Base-by-base conservation (phyloP, 257 asterid genomes). In the Scutellaria minor region DNA sequence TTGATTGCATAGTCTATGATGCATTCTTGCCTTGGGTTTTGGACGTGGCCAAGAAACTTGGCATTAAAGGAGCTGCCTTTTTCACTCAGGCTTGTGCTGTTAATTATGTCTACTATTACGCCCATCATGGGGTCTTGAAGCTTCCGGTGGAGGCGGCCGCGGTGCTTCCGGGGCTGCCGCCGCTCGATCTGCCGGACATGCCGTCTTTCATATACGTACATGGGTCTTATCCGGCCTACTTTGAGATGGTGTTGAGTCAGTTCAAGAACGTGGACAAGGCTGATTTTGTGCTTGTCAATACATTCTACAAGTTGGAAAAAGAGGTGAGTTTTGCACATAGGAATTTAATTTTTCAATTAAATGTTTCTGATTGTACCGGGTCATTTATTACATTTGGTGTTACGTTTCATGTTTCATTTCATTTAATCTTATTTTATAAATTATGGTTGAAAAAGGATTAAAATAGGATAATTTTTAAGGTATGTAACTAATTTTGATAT, bases 61-160 rank as follows among this genome's bases (percentile, higher is more conserved):
- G 58, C 0, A 47, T 89, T 9, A 66, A 85, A 61, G 84, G 80
- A 3, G 90, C 86, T 40, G 66, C 79, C 18, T 89, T 92, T 44
- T 89, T 89, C 81, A 85, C 98, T 59, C 98, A 92, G 45, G 84
- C 96, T 11, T 85, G 94, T 74, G 85, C 84, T 0, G 96, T 92
- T n/a, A 90, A 84, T 74, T 85, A 74, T 77, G 80, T 92, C 6
- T 86, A 85, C 73, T 86, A 89, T 44, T 75, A 63, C 68, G 88
- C 71, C 9, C 81, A 84, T 44, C 86, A 76, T 7, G 89, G 96
- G 41, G 7, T 76, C 61, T 12, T 92, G 11, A 46, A n/a, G 41
- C 55, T 86, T 24, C 96, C 96, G 13, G 80, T 83, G 47, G 51
- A 79, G 40, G 72, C 83, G 0, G 70, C 80, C 3, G 64, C 79